Evolutionary conservation across 306 rosid genomes (phyloP).

Genomic region (Gillenia trifoliata): DNA sequence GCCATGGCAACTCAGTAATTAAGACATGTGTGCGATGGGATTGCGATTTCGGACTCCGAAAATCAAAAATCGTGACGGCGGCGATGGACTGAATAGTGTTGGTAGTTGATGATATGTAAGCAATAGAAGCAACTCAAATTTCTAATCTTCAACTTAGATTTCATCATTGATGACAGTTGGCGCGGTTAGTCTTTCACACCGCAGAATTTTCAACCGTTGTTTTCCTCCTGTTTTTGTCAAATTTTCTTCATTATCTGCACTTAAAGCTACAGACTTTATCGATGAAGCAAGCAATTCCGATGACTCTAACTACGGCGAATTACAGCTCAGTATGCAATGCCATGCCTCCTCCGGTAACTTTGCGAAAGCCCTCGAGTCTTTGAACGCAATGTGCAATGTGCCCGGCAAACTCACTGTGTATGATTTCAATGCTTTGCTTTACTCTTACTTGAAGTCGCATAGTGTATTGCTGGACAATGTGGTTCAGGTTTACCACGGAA

Average conservation of each 20-base stretch:
- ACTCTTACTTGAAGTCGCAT: conserved; percentile 30
- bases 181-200: background rate
- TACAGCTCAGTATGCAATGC: conserved; percentile 25
- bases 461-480: conserved; percentile 20
- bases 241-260: conserved; percentile 31
- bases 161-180: background rate
- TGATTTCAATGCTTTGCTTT: conserved; percentile 38
- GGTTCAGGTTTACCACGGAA: conserved; percentile 29
- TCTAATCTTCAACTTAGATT: background rate
- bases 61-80: background rate
- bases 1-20: too few species aligned
- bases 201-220: conserved; percentile 2
- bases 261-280: conserved; percentile 5
- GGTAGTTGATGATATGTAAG: background rate
- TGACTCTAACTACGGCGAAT: conserved; percentile 19
- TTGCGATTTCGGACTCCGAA: background rate
- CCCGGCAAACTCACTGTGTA: conserved; percentile 36
- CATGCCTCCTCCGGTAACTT: conserved; percentile 34
- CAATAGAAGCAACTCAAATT: background rate
- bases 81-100: too few species aligned
- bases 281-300: conserved; percentile 10
- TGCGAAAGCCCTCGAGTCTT: conserved; percentile 25
- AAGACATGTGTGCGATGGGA: too few species aligned
- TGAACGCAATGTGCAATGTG: conserved; percentile 28
- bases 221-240: background rate